Evolutionary conservation across 371 early-diverging fungal species (phyloP).

Genomic region (Capillidium rhysosporum): DNA sequence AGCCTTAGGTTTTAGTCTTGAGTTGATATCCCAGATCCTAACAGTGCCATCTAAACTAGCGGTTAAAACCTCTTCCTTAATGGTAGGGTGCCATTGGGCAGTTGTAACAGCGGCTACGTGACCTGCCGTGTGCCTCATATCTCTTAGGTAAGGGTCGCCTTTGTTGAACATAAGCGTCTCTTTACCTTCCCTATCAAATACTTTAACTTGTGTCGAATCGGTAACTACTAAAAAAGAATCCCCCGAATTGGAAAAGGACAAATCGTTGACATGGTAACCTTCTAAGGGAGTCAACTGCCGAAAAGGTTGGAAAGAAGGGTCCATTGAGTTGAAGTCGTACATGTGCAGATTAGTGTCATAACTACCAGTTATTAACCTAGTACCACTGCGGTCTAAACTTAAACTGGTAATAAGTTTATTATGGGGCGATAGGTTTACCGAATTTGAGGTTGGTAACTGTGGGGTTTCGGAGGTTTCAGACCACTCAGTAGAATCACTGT

Average conservation of each 20-base stretch:
- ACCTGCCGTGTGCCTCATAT: conserved; percentile 67
- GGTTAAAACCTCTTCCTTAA: conserved; percentile 46
- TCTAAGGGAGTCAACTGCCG: conserved; percentile 59
- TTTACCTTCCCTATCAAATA: conserved; percentile 62
- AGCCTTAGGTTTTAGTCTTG: conserved; percentile 39
- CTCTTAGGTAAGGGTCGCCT: conserved; percentile 87
- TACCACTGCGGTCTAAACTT: conserved; percentile 64
- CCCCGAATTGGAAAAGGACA: conserved; percentile 57
- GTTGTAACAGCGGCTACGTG: conserved; percentile 68
- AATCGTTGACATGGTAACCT: conserved; percentile 68
- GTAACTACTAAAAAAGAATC: conserved; percentile 64
- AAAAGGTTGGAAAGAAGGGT: conserved; percentile 49
- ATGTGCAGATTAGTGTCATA: conserved; percentile 64
- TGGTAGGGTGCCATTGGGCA: conserved; percentile 62
- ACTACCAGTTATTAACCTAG: conserved; percentile 57
- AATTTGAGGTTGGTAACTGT: too few relatives aligned
- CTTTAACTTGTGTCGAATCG: conserved; percentile 42
- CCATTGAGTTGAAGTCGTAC: conserved; percentile 89
- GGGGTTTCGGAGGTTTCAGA: too few relatives aligned
- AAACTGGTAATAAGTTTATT: conserved; percentile 23
- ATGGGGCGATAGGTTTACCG: too few relatives aligned
- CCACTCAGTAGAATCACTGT: too few relatives aligned
- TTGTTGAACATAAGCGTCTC: conserved; percentile 51
- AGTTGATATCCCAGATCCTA: conserved; percentile 70
- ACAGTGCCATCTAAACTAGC: conserved; percentile 71